Conservation (phyloP, 768 basidiomycete species). For the Boletus tylopilopsis region DNA sequence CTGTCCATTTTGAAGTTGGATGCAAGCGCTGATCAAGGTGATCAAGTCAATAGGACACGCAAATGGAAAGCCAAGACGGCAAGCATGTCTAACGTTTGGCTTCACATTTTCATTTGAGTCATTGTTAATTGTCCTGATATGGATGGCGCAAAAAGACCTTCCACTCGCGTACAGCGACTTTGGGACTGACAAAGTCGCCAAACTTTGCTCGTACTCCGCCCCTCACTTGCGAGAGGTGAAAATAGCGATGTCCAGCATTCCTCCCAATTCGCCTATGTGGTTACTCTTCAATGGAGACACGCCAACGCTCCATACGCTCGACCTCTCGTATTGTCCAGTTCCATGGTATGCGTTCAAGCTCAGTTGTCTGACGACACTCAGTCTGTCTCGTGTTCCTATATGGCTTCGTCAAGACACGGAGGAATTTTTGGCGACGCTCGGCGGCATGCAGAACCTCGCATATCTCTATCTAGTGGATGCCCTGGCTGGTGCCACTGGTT, state of each 20-base stretch:
- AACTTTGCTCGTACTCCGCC: not conserved
- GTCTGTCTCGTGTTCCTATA: conserved; percentile 23
- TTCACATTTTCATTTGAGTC: too few species aligned
- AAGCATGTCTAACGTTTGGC: too few species aligned
- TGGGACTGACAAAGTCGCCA: too few species aligned
- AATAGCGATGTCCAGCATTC: too few species aligned
- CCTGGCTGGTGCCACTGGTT: conserved; percentile 15
- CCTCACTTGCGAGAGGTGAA: not conserved
- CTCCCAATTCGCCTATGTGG: too few species aligned
- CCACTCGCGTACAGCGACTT: too few species aligned
- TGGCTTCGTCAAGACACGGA: conserved; percentile 23
- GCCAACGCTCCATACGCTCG: not conserved
- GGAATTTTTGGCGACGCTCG: conserved; percentile 31
- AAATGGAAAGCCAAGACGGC: too few species aligned
- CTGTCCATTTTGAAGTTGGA: too few species aligned
- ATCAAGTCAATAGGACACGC: too few species aligned
- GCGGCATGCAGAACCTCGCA: conserved; percentile 32
- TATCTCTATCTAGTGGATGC: conserved; percentile 31
- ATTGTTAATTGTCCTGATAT: too few species aligned
- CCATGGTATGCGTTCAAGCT: not conserved
- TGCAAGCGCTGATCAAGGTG: too few species aligned
- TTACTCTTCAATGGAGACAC: not conserved
- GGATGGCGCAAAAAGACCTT: too few species aligned
- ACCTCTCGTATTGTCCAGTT: not conserved
- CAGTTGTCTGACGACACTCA: conserved; percentile 32